Percentiles rank a stretch among this genome's conserved stretches.
These are phyloP conservation scores for Penicillium sp. DNA, from an alignment of 2,329 filamentous ascomycete genomes.

Conservation along the genomic window DNA sequence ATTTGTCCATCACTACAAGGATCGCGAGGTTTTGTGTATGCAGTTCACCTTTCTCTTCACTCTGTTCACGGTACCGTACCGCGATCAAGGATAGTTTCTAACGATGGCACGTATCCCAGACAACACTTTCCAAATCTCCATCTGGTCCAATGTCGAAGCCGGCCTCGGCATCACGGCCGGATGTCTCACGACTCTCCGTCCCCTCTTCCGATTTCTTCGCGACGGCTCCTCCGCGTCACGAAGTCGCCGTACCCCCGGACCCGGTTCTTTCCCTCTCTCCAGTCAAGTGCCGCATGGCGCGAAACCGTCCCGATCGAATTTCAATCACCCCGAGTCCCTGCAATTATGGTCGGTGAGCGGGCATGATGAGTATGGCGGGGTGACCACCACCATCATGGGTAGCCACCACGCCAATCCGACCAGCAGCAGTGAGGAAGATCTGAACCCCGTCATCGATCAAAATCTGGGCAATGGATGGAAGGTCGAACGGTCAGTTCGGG, in stretches of 20 bases:
- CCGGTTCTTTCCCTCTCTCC: constrained; percentile 17
- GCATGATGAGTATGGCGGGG: constrained; percentile 16
- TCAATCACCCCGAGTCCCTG: constrained; percentile 2
- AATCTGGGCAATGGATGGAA: constrained; percentile 9
- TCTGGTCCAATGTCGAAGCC: constrained; percentile 31
- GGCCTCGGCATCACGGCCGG: constrained; percentile 36
- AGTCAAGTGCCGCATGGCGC: constrained; percentile 9
- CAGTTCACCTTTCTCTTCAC: neutral
- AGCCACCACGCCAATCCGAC: constrained; percentile 4
- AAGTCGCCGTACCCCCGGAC: constrained; percentile 9
- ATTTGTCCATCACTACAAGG: constrained; percentile 15
- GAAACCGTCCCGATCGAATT: constrained; percentile 9
- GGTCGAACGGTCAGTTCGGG: constrained; percentile 17
- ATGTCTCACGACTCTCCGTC: constrained; percentile 37
- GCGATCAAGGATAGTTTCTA: too few relatives aligned
- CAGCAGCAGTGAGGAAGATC: constrained; percentile 19
- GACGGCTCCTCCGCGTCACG: constrained; percentile 17
- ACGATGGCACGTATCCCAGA: constrained; percentile 14
- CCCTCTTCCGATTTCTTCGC: constrained; percentile 36
- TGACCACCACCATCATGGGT: constrained; percentile 22
- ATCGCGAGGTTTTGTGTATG: constrained; percentile 23
- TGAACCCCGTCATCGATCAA: constrained; percentile 8
- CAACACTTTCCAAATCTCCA: constrained; percentile 41
- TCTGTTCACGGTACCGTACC: too few relatives aligned
- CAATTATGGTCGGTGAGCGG: constrained; percentile 18